Base-by-base conservation (phyloP, 306 rosid species). In the Medicago lupulina region DNA sequence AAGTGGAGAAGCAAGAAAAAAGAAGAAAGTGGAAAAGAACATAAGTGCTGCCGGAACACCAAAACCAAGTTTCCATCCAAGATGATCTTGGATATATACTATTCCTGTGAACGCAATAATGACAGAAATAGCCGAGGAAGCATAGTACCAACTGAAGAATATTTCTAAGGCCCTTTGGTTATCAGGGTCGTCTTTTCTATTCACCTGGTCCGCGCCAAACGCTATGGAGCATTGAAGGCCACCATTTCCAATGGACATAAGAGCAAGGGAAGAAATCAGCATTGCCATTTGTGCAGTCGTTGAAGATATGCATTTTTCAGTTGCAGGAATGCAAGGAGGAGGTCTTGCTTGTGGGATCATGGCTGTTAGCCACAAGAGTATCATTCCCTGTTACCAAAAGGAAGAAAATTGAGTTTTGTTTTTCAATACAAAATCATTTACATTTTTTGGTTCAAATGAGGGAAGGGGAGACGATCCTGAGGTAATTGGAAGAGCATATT, bases 41-140 rank as follows among this genome's bases (percentile, higher is more conserved):
- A 67, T 67, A 44, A 67, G 72, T 19, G 55, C 72, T 0, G 72
- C 72, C 3, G 72, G 72, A 43, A 67, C 39, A 9, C 72, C 72
- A 15, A 67, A 67, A 43, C 72, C 72, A 15, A 67, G 72, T 67
- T 67, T 67, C 72, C 72, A 67, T 3, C 72, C 72, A 23, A 67
- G 11, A 67, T 67, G 72, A 67, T 67, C 72, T 67, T 67, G 72
- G 54, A 67, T 67, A 14, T 67, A 67, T 19, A 67, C 72, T 43
- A 67, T 67, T 67, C 72, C 72, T 12, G 72, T 67, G 72, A 67
- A 67, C 1, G 72, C 72, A 67, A 43, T 43, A 19, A 67, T 67
- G 55, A 67, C 72, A 43, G 72, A 67, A 67, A 67, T 43, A 67
- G 72, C 72, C 1, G 72, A 43, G 18, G 72, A 19, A 67, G 72